Conservation (phyloP, 441 rosid genomes). For the Pelargonium cotyledonis region DNA sequence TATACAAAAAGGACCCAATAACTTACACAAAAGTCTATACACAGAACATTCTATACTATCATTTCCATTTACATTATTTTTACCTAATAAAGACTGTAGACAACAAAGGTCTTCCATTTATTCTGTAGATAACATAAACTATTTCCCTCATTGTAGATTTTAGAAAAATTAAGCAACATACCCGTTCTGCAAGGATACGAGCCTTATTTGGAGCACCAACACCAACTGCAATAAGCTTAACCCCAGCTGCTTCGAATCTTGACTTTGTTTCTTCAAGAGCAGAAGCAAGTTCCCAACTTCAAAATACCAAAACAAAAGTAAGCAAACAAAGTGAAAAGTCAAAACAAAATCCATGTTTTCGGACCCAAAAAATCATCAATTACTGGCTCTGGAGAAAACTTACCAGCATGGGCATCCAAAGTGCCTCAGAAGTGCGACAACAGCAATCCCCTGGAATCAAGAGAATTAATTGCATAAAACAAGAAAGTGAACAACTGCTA, state of each 20-base stretch:
- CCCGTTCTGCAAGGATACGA: slow-evolving; percentile 59
- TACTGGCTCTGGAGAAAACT: neutral
- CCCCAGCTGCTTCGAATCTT: slow-evolving; percentile 67
- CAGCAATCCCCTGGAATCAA: slow-evolving; percentile 53
- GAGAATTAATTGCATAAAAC: neutral
- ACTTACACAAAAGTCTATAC: too few relatives aligned
- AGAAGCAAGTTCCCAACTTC: slow-evolving; percentile 80
- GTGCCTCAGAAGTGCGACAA: slow-evolving; percentile 71
- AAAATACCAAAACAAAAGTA: slow-evolving; percentile 7
- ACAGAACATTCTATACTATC: too few relatives aligned
- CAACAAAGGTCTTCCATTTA: neutral
- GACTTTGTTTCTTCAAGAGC: slow-evolving; percentile 51
- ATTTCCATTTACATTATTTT: too few relatives aligned
- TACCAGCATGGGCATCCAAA: slow-evolving; percentile 87
- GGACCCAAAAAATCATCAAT: too few relatives aligned
- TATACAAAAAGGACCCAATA: too few relatives aligned
- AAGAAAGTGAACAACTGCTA: neutral
- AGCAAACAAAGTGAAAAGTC: neutral
- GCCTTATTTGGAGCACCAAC: slow-evolving; percentile 78
- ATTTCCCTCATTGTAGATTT: too few relatives aligned
- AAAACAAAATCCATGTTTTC: neutral
- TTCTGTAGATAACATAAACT: too few relatives aligned
- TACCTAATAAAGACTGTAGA: too few relatives aligned
- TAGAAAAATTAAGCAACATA: slow-evolving; percentile 16
- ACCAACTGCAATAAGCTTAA: slow-evolving; percentile 68